Base-by-base conservation (phyloP, 768 basidiomycete genomes). In the Symmetrospora coprosmae region DNA sequence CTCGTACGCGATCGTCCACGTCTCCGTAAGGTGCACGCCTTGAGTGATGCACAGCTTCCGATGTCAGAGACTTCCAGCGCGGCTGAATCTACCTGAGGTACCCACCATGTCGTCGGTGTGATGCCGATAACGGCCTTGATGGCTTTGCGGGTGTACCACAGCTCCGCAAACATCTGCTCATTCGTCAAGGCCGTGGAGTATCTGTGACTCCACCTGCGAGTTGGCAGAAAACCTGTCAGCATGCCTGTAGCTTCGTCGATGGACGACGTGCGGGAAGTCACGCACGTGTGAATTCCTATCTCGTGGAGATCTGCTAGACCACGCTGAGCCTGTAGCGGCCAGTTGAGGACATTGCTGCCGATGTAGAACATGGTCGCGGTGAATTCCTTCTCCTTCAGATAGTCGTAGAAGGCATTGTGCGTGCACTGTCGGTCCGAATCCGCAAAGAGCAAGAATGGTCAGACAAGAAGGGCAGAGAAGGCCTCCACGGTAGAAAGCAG, bases 91-190 rank as follows among this genome's bases (percentile, higher is more conserved):
- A 53, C n/a, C n/a, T n/a, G n/a, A n/a, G n/a, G n/a, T n/a, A n/a
- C n/a, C n/a, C n/a, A n/a, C 51, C 41, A 84, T 4, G 79, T 79
- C 8, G 78, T 82, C 0, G 86, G 86, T 0, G 63, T 65, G 21
- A 68, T 47, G 33, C 67, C 66, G 31, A 63, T 23, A 31, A 65
- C 37, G 23, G 53, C 70, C 60, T 68, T 66, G 62, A 67, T 66
- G n/a, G 67, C 58, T 33, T 66, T 60, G 41, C 63, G 58, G 17
- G 43, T 47, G 56, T 63, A 68, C 59, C 64, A 68, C 6, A 76
- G 68, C 68, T 76, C 75, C 46, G 69, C 71, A 31, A 76, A 64
- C 31, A 74, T 68, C 28, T 72, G 66, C 59, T 73, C 74, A 67
- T 76, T 74, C n/a, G 73, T 72, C 9, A 74, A 59, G 39, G 71